phyloP scores from a whole-genome alignment of 805 yeast genomes.

The Kluyveromyces starmeri region DNA sequence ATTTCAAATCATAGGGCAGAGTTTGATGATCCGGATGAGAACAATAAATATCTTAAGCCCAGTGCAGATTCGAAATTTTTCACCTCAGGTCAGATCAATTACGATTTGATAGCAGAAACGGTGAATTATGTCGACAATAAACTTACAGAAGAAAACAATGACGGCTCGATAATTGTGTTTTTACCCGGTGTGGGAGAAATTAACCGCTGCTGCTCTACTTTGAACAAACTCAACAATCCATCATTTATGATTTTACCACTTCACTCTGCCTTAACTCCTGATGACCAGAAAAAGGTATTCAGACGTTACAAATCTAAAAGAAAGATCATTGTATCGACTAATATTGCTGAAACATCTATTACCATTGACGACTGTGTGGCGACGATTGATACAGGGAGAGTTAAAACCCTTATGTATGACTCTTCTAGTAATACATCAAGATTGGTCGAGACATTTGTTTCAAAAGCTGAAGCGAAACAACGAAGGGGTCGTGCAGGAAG shows the following conservation, averaged over 20 bases:
- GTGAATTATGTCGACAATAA: slow-evolving; percentile 44
- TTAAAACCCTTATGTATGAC: slow-evolving; percentile 69
- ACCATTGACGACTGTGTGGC: slow-evolving; percentile 93
- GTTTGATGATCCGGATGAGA: slow-evolving; percentile 9
- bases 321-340: slow-evolving; percentile 82
- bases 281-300: slow-evolving; percentile 76
- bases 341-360: slow-evolving; percentile 94
- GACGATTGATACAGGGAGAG: slow-evolving; percentile 82
- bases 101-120: slow-evolving; percentile 55
- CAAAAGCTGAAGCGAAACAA: slow-evolving; percentile 82
- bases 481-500: slow-evolving; percentile 99
- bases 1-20: slow-evolving; percentile 26
- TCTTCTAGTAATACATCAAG: slow-evolving; percentile 57
- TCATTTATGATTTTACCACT: slow-evolving; percentile 53
- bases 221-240: slow-evolving; percentile 12
- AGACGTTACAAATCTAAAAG: slow-evolving; percentile 46
- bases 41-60: slow-evolving; percentile 42
- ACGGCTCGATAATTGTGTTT: slow-evolving; percentile 77
- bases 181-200: slow-evolving; percentile 91
- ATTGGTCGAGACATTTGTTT: slow-evolving; percentile 75
- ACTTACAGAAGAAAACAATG: slow-evolving; percentile 32
- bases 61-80: slow-evolving; percentile 59
- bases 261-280: slow-evolving; percentile 79
- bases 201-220: slow-evolving; percentile 39
- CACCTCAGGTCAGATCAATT: slow-evolving; percentile 60